Base-by-base conservation (phyloP, 1,284 basidiomycete genomes). In the Lentinula novae-zelandiae region DNA sequence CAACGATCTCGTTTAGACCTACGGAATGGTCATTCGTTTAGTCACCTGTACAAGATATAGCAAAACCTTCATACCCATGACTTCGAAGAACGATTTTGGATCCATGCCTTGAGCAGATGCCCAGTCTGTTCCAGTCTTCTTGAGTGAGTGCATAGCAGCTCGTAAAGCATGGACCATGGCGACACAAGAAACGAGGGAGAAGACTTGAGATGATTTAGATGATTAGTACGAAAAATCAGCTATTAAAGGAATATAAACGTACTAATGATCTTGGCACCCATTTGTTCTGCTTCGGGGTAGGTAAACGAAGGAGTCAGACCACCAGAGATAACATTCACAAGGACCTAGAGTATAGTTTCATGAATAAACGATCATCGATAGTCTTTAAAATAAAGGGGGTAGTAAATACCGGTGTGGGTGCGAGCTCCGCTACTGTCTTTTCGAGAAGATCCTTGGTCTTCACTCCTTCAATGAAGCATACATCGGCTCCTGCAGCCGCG, bases 391-490 rank as follows among this genome's bases (percentile, higher is more conserved):
- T 36, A 12, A 61, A n/a, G n/a, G 22, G 22, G 44, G 12, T 22
- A 22, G 15, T 39, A 67, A 74, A 62, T 60, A 83, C 86, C 0
- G 89, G 89, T 66, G 87, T 89, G 5, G 89, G 89, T 6, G 84
- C 82, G 36, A 93, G 74, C 3, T 83, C 85, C 40, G 78, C 76
- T 56, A 92, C 84, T 1, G 89, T 89, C 2, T 75, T 75, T 65
- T 81, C 76, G 33, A 92, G 80, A 42, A 90, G 80, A 57, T 87
- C 84, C 58, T 86, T 80, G 9, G 82, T 87, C 71, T 83, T 83
- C 48, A 92, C 89, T 58, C 90, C 91, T 73, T 93, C 91, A 56
- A 93, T 90, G 75, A 93, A 93, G 71, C 88, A 92, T 22, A 92
- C 89, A 68, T 93, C 91, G 0, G 91, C 91, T 38, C 91, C 91